Evolutionary conservation across 805 yeast species (phyloP), one percentile per base, ranked within the genome.

Genomic region (Sugiyamaella lignohabitans): DNA sequence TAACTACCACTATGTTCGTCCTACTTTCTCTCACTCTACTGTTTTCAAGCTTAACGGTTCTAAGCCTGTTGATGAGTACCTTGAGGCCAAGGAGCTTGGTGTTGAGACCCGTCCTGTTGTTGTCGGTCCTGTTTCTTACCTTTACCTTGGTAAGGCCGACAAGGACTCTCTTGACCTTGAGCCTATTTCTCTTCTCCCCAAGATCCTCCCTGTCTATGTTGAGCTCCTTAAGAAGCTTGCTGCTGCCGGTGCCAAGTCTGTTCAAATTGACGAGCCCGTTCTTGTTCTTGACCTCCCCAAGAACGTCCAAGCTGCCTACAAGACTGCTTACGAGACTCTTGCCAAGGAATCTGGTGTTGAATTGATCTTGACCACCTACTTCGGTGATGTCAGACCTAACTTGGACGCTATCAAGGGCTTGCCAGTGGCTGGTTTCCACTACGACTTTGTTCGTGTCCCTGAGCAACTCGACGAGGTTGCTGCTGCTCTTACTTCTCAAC

Each of bases 1-100:
- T 57, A 93, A 93, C 87, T 93, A 93, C 87, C 98, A 93, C 75
- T 93, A 93, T 72, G 98, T 93, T 65, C 87, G 98, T 79, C 98
- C 98, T 72, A 93, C 98, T 59, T 89, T 93, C 79, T 85, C 96
- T 48, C 82, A 88, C 78, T 78, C 87, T 60, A 91, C 97, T 56
- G 82, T 82, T 65, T 93, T 93, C 86, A 89, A 93, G 78, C 84
- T 93, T 71, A 87, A 84, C 72, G 95, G 96, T 66, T 75, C 82
- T 64, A 93, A 93, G 79, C 98, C 98, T 65, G 93, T 93, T 62
- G 96, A 83, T 65, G 97, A 93, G 79, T 93, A 75, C 78, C 80
- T 86, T 68, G 98, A 93, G 82, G 98, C 98, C 64, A 93, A 93
- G 82, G 94, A 72, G 53, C 80, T 86, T 63, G 98, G 98, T 66